Evolutionary conservation across 2,329 filamentous ascomycete genomes (phyloP).

Genomic region (Claviceps spartinae): DNA sequence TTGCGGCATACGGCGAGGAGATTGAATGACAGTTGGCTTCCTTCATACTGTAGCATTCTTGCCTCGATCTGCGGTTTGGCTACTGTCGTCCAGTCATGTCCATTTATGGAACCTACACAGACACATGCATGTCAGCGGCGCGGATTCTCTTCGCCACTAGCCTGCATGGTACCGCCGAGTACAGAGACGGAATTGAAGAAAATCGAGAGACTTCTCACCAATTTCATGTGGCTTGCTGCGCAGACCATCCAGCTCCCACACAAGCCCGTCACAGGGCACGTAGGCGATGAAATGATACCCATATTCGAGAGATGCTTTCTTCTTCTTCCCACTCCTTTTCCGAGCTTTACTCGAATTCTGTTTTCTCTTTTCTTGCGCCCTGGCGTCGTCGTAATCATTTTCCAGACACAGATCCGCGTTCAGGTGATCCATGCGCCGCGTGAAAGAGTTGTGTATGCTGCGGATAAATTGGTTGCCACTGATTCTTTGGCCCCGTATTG

Average conservation of each 20-base stretch:
- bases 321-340: constrained; percentile 17
- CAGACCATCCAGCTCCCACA: constrained; percentile 86
- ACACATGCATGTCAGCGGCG: not conserved
- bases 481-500: constrained; percentile 63
- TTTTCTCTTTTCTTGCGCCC: constrained; percentile 21
- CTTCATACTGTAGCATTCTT: constrained; percentile 54
- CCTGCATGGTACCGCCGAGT: not conserved
- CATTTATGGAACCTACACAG: constrained; percentile 10
- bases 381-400: constrained; percentile 34
- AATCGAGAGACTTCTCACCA: constrained; percentile 12
- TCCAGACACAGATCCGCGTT: constrained; percentile 54
- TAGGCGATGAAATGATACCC: constrained; percentile 85
- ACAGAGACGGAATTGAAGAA: not conserved
- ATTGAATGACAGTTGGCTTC: constrained; percentile 57
- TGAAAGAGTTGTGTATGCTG: constrained; percentile 76
- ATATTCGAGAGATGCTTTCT: constrained; percentile 39
- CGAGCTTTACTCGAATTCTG: constrained; percentile 20
- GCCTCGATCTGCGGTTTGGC: constrained; percentile 50
- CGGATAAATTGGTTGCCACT: constrained; percentile 65
- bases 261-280: constrained; percentile 55
- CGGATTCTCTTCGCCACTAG: not conserved
- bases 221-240: constrained; percentile 47
- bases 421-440: constrained; percentile 62
- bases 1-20: constrained; percentile 62
- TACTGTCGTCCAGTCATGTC: constrained; percentile 49